These are phyloP conservation scores for Debaryomyces robertsiae DNA, from an alignment of 1,139 yeast species.

Conservation along the genomic window DNA sequence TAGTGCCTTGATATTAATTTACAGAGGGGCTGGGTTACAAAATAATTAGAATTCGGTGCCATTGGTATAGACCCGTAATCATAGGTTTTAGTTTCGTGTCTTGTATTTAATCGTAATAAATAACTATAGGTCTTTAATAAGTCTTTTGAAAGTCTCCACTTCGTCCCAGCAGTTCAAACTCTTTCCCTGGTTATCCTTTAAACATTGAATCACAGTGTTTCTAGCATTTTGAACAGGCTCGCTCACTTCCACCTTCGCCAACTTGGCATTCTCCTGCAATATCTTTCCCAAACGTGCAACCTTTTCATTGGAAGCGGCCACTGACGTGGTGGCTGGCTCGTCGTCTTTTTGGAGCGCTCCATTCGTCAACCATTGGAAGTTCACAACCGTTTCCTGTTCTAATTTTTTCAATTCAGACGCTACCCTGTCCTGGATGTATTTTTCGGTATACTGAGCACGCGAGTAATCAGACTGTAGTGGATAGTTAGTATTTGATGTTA, in stretches of 20 bases:
- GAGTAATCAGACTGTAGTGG: slow-evolving; percentile 65
- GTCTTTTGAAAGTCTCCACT: slow-evolving; percentile 69
- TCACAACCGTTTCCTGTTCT: slow-evolving; percentile 58
- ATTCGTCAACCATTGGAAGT: slow-evolving; percentile 56
- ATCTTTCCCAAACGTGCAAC: slow-evolving; percentile 47
- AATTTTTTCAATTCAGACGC: slow-evolving; percentile 63
- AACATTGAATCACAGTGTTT: slow-evolving; percentile 61
- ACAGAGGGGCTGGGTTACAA: slow-evolving; percentile 71
- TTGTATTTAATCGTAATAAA: slow-evolving; percentile 9
- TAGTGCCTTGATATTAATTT: slow-evolving; percentile 84
- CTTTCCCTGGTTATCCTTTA: slow-evolving; percentile 66
- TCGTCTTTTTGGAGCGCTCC: slow-evolving; percentile 38
- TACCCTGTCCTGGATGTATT: slow-evolving; percentile 76
- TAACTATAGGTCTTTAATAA: slow-evolving; percentile 38
- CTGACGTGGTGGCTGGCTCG: slow-evolving; percentile 32
- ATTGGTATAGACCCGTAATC: slow-evolving; percentile 5
- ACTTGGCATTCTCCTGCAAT: slow-evolving; percentile 50
- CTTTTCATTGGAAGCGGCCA: slow-evolving; percentile 39
- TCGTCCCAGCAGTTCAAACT: slow-evolving; percentile 90
- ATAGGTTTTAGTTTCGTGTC: slow-evolving; percentile 7
- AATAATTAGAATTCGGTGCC: slow-evolving; percentile 12
- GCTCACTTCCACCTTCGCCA: slow-evolving; percentile 40
- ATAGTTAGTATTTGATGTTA: slow-evolving; percentile 23
- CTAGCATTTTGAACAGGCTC: slow-evolving; percentile 49
- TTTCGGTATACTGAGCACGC: slow-evolving; percentile 77